phyloP scores from a whole-genome alignment of 1,284 basidiomycete species.

The Meripilus lineatus region DNA sequence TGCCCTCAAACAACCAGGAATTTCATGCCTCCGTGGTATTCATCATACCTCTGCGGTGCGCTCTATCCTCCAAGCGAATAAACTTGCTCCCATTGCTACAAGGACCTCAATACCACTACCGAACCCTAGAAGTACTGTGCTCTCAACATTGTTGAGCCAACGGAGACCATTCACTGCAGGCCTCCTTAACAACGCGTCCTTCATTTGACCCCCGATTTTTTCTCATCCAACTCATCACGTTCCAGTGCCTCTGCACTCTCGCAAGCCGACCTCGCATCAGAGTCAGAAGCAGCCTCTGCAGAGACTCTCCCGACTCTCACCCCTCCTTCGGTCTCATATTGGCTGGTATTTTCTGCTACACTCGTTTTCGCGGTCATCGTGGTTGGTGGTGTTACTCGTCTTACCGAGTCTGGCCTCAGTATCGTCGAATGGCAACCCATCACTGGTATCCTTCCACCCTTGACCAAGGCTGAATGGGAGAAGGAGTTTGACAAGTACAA shows the following conservation, averaged over 20 bases:
- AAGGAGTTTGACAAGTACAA: slow-evolving; percentile 95
- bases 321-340: slow-evolving; percentile 71
- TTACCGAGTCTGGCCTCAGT: slow-evolving; percentile 96
- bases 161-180: slow-evolving; percentile 6
- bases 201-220: slow-evolving; percentile 34
- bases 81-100: neutral
- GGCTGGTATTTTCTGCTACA: slow-evolving; percentile 80
- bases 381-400: slow-evolving; percentile 92
- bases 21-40: slow-evolving; percentile 15
- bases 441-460: slow-evolving; percentile 84
- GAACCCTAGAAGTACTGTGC: neutral
- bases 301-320: slow-evolving; percentile 56
- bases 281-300: slow-evolving; percentile 16
- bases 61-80: neutral
- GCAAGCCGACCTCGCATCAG: neutral
- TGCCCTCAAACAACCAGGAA: slow-evolving; percentile 7
- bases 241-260: no score
- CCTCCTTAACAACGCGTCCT: neutral
- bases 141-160: neutral
- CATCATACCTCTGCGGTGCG: slow-evolving; percentile 13
- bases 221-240: slow-evolving; percentile 34
- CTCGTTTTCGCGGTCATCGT: slow-evolving; percentile 92
- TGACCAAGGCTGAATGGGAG: slow-evolving; percentile 77
- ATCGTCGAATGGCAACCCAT: slow-evolving; percentile 99
- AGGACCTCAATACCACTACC: neutral